Percentiles rank a stretch among this genome's conserved stretches.
Evolutionary conservation across 2,329 filamentous ascomycete genomes (phyloP).

Genomic region (Aspergillus brunneoviolaceus): DNA sequence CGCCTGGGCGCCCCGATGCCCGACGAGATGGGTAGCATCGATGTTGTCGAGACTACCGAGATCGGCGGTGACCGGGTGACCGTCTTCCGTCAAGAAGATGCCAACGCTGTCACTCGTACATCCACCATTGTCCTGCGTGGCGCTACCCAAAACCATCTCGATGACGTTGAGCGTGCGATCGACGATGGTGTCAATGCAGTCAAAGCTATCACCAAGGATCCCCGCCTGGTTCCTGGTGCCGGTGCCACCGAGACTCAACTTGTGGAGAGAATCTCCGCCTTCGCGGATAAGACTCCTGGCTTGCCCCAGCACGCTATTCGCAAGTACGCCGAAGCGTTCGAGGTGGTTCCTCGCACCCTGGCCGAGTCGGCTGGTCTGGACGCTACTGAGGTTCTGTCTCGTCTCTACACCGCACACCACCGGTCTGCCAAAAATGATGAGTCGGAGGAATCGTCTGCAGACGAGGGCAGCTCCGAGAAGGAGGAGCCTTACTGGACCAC

Average conservation of each 20-base stretch:
- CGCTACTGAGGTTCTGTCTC: slow-evolving; percentile 92
- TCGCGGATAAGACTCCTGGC: slow-evolving; percentile 89
- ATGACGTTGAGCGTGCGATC: slow-evolving; percentile 94
- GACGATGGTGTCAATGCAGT: slow-evolving; percentile 98
- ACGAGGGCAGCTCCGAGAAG: slow-evolving; percentile 45
- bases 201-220: slow-evolving; percentile 94
- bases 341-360: slow-evolving; percentile 89
- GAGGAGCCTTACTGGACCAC: slow-evolving; percentile 82
- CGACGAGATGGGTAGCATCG: slow-evolving; percentile 96
- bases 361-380: slow-evolving; percentile 95
- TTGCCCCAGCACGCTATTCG: slow-evolving; percentile 94
- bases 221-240: slow-evolving; percentile 86
- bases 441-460: slow-evolving; percentile 31
- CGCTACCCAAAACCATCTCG: slow-evolving; percentile 95
- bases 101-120: slow-evolving; percentile 80
- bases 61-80: slow-evolving; percentile 98
- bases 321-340: slow-evolving; percentile 96
- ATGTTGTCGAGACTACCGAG: slow-evolving; percentile 94
- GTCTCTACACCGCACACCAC: slow-evolving; percentile 90
- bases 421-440: slow-evolving; percentile 28
- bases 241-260: slow-evolving; percentile 94
- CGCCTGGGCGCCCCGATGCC: slow-evolving; percentile 97
- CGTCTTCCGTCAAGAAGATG: slow-evolving; percentile 87
- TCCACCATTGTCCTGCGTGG: slow-evolving; percentile 92
- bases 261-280: slow-evolving; percentile 84